phyloP scores from a whole-genome alignment of 129 eudicot species.

The Escallonia herrerae region DNA sequence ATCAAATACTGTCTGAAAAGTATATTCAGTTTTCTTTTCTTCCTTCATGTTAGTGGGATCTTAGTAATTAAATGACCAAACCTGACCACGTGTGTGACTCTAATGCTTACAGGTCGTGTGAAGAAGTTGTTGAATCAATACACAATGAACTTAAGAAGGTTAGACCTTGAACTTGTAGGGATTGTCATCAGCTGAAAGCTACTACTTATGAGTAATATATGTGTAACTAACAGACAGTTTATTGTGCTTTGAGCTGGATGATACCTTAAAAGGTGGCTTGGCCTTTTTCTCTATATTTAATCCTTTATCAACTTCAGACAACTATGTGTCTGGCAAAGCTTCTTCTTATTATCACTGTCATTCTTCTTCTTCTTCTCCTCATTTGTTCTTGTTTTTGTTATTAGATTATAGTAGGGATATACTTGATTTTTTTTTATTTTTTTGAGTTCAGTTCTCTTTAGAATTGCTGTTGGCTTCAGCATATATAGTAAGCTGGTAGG shows the following conservation, averaged over 20 bases:
- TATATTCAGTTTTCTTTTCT: constrained; percentile 14
- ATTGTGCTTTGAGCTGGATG: background rate
- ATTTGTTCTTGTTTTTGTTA: no score
- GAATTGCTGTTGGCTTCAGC: no score
- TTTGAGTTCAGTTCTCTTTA: no score
- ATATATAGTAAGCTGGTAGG: background rate
- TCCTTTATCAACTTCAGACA: no score
- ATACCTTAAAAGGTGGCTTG: background rate
- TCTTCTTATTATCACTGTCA: no score
- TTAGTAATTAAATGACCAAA: background rate
- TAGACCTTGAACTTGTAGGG: constrained; percentile 3
- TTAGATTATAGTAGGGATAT: no score
- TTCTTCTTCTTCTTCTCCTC: no score
- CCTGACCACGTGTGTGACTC: constrained; percentile 8
- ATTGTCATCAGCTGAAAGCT: constrained; percentile 1
- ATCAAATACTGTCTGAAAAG: constrained; percentile 91
- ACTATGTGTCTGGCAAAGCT: no score
- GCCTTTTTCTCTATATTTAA: background rate
- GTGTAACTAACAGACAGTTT: background rate
- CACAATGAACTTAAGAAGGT: constrained; percentile 83
- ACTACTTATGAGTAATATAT: background rate
- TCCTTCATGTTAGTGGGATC: background rate
- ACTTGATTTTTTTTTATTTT: no score
- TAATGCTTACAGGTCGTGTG: constrained; percentile 74
- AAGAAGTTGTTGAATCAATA: constrained; percentile 95